Conservation (phyloP, 768 basidiomycete genomes). For the Hericium erinaceus region DNA sequence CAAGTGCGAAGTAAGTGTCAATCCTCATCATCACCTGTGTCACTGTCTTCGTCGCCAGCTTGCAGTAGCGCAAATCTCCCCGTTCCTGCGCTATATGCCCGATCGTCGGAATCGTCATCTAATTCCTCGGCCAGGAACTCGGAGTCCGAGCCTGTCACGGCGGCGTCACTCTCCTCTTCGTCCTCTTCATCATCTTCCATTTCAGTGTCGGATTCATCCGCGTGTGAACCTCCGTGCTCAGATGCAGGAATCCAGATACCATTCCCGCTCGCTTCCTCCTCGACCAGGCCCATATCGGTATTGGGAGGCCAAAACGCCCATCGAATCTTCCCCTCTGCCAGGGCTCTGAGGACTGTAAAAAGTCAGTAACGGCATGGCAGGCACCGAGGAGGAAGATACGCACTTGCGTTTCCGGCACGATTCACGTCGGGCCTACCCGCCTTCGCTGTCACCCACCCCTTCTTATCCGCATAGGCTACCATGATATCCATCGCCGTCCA, state of each 20-base stretch:
- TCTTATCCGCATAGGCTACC: conserved; percentile 62
- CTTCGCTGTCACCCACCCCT: conserved; percentile 86
- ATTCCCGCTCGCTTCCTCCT: conserved; percentile 22
- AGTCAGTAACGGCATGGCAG: neutral
- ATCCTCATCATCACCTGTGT: no score
- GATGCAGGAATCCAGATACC: conserved; percentile 52
- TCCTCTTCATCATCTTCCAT: conserved; percentile 23
- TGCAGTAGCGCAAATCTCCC: neutral
- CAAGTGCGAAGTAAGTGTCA: no score
- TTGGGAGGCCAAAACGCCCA: conserved; percentile 86
- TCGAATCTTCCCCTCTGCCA: conserved; percentile 70
- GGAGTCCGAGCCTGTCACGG: no score
- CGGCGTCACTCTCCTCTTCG: conserved; percentile 24
- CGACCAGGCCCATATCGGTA: conserved; percentile 19
- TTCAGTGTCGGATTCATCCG: conserved; percentile 10
- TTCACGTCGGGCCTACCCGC: conserved; percentile 84
- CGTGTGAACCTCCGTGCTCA: conserved; percentile 1
- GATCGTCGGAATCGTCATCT: conserved; percentile 24
- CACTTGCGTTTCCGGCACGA: conserved; percentile 84
- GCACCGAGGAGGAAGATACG: conserved; percentile 24
- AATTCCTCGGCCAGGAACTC: conserved; percentile 18
- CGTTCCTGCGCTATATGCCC: neutral
- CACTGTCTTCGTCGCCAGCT: neutral
- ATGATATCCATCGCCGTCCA: conserved; percentile 91
- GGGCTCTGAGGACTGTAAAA: conserved; percentile 58